phyloP scores from a whole-genome alignment of 495 filamentous ascomycete species.

The Lasiosphaeria hispida region DNA sequence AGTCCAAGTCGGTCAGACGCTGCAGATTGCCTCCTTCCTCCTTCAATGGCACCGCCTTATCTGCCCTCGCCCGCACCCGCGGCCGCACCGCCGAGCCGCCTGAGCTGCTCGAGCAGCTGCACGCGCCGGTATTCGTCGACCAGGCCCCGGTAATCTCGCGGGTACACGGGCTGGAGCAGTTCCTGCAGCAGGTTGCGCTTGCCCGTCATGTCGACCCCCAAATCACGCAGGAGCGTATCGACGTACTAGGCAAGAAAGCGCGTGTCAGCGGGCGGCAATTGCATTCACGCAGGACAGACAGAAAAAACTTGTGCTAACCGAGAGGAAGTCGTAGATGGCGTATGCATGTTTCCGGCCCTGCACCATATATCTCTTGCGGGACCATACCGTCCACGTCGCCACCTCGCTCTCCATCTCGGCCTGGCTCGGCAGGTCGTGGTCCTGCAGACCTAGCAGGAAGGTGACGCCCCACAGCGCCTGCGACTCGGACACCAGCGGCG shows the following conservation, averaged over 20 bases:
- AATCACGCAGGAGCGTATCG: conserved; percentile 19
- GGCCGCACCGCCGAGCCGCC: neutral
- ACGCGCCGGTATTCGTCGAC: conserved; percentile 22
- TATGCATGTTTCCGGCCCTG: conserved; percentile 25
- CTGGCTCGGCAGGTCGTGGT: conserved; percentile 18
- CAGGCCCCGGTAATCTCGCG: conserved; percentile 23
- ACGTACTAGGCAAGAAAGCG: conserved; percentile 21
- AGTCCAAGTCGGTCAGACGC: too few species aligned
- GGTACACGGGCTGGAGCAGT: conserved; percentile 18
- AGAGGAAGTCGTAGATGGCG: conserved; percentile 31
- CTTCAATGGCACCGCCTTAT: neutral
- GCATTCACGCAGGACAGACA: neutral
- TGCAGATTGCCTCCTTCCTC: neutral
- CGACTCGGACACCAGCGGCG: conserved; percentile 26
- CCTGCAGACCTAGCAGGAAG: conserved; percentile 27
- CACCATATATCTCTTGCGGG: conserved; percentile 34
- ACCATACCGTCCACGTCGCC: conserved; percentile 35
- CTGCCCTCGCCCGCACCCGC: neutral
- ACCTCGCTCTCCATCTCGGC: conserved; percentile 33
- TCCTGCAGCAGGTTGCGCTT: conserved; percentile 23
- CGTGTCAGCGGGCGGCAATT: conserved; percentile 15
- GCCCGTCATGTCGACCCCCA: conserved; percentile 19
- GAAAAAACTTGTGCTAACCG: conserved; percentile 12
- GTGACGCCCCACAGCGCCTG: conserved; percentile 31
- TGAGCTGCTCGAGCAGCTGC: neutral